phyloP scores from a whole-genome alignment of 1,139 yeast genomes.

The Geotrichum australiense region DNA sequence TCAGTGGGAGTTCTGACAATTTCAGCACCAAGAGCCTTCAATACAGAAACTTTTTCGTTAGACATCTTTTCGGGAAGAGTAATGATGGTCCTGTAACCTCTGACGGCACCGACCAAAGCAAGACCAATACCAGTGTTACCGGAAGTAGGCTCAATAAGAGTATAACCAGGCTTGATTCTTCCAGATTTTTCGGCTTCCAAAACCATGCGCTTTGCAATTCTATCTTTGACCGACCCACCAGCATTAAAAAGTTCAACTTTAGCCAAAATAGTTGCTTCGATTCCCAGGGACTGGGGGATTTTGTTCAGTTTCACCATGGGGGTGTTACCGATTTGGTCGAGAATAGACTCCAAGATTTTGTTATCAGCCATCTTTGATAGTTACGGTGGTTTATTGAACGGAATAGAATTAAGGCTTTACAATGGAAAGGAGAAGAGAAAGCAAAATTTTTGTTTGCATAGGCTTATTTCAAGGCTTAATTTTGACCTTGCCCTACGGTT shows the following conservation, averaged over 20 bases:
- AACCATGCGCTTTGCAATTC: conserved; percentile 57
- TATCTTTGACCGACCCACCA: conserved; percentile 65
- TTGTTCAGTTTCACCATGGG: conserved; percentile 70
- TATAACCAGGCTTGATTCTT: conserved; percentile 74
- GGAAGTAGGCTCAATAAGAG: conserved; percentile 83
- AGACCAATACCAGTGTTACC: conserved; percentile 77
- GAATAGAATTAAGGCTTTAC: too few species aligned
- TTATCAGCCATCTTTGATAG: conserved; percentile 9
- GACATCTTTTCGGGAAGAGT: conserved; percentile 92
- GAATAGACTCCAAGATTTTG: conserved; percentile 28
- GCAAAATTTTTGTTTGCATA: not conserved
- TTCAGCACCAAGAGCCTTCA: conserved; percentile 87
- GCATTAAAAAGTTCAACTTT: conserved; percentile 63
- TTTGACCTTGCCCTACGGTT: too few species aligned
- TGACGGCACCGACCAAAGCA: conserved; percentile 80
- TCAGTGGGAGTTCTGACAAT: conserved; percentile 88
- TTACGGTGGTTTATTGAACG: too few species aligned
- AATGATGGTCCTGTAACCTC: conserved; percentile 81
- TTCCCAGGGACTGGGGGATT: conserved; percentile 70
- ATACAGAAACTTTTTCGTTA: conserved; percentile 80
- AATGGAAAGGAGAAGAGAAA: too few species aligned
- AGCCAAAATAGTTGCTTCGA: conserved; percentile 50
- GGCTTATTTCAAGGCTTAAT: not conserved
- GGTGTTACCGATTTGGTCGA: conserved; percentile 76
- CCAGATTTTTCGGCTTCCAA: conserved; percentile 79